Evolutionary conservation across 768 basidiomycete genomes (phyloP), one percentile per base, ranked within the genome.

Genomic region (Sarcomyxa edulis): DNA sequence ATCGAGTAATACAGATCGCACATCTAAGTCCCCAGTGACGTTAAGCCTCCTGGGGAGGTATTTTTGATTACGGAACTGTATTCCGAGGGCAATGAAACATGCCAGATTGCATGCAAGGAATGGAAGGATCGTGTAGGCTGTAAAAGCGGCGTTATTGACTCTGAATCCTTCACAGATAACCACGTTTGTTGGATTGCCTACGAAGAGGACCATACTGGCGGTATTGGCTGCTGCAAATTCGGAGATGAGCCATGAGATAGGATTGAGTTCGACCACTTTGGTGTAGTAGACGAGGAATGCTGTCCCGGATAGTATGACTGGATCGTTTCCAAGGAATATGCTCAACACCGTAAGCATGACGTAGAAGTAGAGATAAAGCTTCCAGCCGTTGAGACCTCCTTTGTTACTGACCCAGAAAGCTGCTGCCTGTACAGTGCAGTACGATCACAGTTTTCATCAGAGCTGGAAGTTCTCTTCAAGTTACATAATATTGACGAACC

Each of bases 111-210:
- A 67, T 3, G 74, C 81, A 20, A 94, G 53, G 50, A 91, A 86
- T 0, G 92, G 90, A 9, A 94, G 64, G 34, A 88, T 82, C 11
- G 84, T 77, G 60, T 91, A 91, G 0, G 83, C 85, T 0, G 85
- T 87, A 60, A 85, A 93, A 0, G 78, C 76, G 7, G 76, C 73
- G 46, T 88, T 87, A 34, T 84, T 82, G 32, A 95, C 70, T 4
- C 65, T 54, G 55, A 96, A 92, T 0, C 90, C 89, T 37, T 89
- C 90, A 35, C 89, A 86, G 16, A 96, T 78, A 32, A 98, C 85
- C 15, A 96, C 81, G 51, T 97, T 98, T 1, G 95, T 98, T 2
- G 89, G 91, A 53, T 97, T 98, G 0, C 85, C 86, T 2, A 91
- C 83, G 34, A 96, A 89, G 1, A 81, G 54, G 16, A 76, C 74